Percentiles rank a stretch among this genome's conserved stretches.
These are phyloP conservation scores for Chimonanthus praecox DNA, from an alignment of 164 flowering plant species.

Conservation along the genomic window DNA sequence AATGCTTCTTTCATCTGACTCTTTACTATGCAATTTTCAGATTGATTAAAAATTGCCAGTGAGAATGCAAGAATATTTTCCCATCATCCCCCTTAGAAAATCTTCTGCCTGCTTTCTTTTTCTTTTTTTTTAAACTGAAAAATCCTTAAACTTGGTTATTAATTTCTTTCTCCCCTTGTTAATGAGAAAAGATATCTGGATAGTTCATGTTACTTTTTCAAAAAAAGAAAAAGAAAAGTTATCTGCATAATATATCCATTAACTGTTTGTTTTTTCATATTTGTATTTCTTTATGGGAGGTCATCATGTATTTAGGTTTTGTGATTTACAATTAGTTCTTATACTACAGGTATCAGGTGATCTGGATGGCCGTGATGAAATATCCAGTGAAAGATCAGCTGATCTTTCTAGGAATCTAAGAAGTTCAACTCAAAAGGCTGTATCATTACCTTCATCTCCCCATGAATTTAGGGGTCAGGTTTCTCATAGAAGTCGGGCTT, in stretches of 20 bases:
- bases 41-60: too few species aligned
- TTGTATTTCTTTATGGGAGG: not conserved
- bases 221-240: not conserved
- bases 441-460: conserved; percentile 95
- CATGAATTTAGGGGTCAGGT: conserved; percentile 49
- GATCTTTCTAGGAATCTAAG: conserved; percentile 35
- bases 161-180: not conserved
- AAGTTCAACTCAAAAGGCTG: conserved; percentile 61
- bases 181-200: too few species aligned
- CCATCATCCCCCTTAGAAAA: too few species aligned
- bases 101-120: too few species aligned
- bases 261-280: not conserved
- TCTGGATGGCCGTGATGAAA: conserved; percentile 35
- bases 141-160: too few species aligned
- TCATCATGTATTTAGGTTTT: too few species aligned
- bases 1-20: too few species aligned
- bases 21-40: too few species aligned
- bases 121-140: too few species aligned
- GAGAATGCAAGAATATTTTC: too few species aligned
- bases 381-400: conserved; percentile 45
- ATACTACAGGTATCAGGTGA: conserved; percentile 40
- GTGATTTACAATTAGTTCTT: not conserved
- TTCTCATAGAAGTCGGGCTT: conserved; percentile 38
- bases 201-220: too few species aligned
- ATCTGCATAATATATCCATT: too few species aligned